Conservation (phyloP, 805 yeast genomes). For the Saccharomycopsis malanga region DNA sequence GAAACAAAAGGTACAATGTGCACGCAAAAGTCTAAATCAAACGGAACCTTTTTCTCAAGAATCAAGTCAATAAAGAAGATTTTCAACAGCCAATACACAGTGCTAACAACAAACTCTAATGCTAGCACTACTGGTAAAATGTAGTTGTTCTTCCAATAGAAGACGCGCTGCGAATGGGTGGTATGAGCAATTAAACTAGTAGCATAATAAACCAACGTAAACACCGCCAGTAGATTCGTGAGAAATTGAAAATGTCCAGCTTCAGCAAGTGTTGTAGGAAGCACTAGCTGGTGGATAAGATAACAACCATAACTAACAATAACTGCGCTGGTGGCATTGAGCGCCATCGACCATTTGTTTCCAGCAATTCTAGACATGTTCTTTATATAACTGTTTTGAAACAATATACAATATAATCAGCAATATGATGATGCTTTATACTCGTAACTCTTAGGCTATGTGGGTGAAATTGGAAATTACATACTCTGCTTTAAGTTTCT, state of each 20-base stretch:
- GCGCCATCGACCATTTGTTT: neutral
- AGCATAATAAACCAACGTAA: constrained; percentile 39
- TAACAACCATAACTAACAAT: constrained; percentile 1
- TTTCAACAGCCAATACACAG: constrained; percentile 63
- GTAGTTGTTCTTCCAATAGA: constrained; percentile 30
- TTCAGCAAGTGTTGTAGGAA: constrained; percentile 43
- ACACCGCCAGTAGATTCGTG: constrained; percentile 53
- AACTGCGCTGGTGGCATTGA: neutral
- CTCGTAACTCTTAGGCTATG: too few relatives aligned
- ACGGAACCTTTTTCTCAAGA: constrained; percentile 5
- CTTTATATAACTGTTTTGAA: too few relatives aligned
- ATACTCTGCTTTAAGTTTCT: too few relatives aligned
- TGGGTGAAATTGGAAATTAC: too few relatives aligned
- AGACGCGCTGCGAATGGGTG: neutral
- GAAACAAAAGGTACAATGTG: constrained; percentile 16
- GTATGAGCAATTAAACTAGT: constrained; percentile 4
- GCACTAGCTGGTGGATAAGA: constrained; percentile 19
- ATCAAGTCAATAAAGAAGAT: constrained; percentile 45
- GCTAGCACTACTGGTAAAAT: constrained; percentile 50
- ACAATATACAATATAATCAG: too few relatives aligned
- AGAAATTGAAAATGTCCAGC: constrained; percentile 72
- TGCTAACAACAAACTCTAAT: constrained; percentile 52
- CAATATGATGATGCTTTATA: too few relatives aligned
- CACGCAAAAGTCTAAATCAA: constrained; percentile 11
- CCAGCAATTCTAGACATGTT: neutral